These are phyloP conservation scores for Blastocladiella emersonii DNA, from an alignment of 371 early-diverging fungal species.

Conservation along the genomic window DNA sequence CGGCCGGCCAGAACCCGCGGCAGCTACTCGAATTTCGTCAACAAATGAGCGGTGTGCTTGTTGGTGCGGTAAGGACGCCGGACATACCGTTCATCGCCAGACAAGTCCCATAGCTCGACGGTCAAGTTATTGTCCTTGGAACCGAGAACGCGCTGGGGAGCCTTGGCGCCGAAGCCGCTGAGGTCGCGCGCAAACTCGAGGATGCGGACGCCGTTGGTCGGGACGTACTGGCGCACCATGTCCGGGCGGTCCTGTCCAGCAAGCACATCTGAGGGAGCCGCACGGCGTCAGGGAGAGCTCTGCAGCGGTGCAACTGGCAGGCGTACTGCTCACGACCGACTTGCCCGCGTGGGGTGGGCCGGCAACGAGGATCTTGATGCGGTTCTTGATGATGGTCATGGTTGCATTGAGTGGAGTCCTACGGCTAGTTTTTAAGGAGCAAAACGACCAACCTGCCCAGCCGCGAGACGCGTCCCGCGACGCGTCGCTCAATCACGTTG, in stretches of 20 bases:
- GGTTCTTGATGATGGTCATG: not conserved
- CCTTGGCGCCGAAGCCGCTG: too few relatives aligned
- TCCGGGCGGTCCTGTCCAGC: not conserved
- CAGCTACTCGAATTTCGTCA: not conserved
- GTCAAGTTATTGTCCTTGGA: too few relatives aligned
- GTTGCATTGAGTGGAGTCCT: too few relatives aligned
- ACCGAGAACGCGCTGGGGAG: too few relatives aligned
- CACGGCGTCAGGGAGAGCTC: too few relatives aligned
- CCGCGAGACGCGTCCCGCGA: too few relatives aligned
- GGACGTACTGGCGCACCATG: not conserved
- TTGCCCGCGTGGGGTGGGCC: not conserved
- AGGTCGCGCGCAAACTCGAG: not conserved
- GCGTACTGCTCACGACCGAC: not conserved
- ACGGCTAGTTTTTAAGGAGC: too few relatives aligned
- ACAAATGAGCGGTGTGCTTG: too few relatives aligned
- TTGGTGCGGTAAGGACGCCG: too few relatives aligned
- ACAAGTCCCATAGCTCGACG: not conserved
- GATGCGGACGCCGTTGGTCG: not conserved
- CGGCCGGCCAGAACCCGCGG: not conserved
- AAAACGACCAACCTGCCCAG: too few relatives aligned
- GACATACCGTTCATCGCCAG: not conserved
- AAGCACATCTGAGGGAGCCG: not conserved
- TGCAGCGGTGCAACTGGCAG: too few relatives aligned
- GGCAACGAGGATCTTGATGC: not conserved
- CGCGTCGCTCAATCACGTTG: too few relatives aligned